Evolutionary conservation across 179 eudicot genomes (phyloP).

Genomic region (Beta lomatogona): DNA sequence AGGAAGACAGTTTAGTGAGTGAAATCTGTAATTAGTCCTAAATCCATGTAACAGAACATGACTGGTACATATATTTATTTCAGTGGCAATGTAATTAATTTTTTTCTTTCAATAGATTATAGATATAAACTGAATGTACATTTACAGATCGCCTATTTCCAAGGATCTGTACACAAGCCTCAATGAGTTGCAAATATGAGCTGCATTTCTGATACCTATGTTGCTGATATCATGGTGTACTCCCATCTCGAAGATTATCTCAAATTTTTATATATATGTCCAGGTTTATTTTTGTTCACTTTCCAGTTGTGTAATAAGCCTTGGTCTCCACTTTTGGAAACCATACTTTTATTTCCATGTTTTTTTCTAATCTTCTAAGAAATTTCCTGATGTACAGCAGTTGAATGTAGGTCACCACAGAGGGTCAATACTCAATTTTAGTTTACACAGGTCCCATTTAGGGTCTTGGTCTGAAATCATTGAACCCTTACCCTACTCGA

Average conservation of each 20-base stretch:
- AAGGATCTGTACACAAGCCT: conserved; percentile 6
- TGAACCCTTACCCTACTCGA: too few relatives aligned
- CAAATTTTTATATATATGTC: neutral
- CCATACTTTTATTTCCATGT: neutral
- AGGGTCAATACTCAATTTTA: too few relatives aligned
- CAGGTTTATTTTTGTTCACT: neutral
- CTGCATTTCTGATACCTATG: conserved; percentile 4
- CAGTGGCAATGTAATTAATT: conserved; percentile 29
- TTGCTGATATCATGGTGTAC: neutral
- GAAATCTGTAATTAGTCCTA: conserved; percentile 34
- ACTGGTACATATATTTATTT: conserved; percentile 30
- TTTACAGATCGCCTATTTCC: neutral
- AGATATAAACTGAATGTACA: conserved; percentile 6
- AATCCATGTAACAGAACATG: conserved; percentile 7
- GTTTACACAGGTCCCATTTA: too few relatives aligned
- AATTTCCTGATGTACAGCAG: neutral
- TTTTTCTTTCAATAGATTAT: conserved; percentile 12
- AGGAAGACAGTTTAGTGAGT: conserved; percentile 5
- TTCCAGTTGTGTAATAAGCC: neutral
- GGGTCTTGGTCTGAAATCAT: too few relatives aligned
- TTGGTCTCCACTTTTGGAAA: neutral
- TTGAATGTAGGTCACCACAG: neutral
- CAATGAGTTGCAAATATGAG: conserved; percentile 5
- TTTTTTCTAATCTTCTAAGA: neutral
- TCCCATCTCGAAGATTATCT: neutral